Base-by-base conservation (phyloP, 495 filamentous ascomycete genomes). In the Trichocladium uniseriatum region DNA sequence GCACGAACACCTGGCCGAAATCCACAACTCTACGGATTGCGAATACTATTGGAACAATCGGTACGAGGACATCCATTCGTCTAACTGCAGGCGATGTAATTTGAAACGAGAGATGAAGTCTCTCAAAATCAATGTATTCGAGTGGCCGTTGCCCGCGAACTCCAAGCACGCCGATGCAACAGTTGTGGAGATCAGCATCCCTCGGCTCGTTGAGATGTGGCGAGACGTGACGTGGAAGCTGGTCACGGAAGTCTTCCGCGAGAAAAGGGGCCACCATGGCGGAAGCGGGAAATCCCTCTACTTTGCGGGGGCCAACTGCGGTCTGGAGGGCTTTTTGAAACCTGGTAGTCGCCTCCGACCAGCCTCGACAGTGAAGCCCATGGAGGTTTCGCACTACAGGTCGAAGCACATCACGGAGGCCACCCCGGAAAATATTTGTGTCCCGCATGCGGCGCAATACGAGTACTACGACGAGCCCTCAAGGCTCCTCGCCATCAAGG, bases 101-200 rank as follows among this genome's bases (percentile, higher is more conserved):
- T 3, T 44, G 0, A 9, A 64, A 15, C 69, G 70, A 0, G 28
- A n/a, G 0, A 34, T 51, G 15, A 0, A 14, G 0, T 2, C 11
- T 0, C 55, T 87, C 19, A 47, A 13, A 0, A 83, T 87, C 37
- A 5, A 55, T 0, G 43, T 79, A 41, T 68, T 81, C 47, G 81
- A 85, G 52, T 84, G 79, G 80, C 82, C 82, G 2, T 60, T 86
- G 9, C 77, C 82, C 0, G 14, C 13, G 0, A 41, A 67, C 15
- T 6, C 28, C 0, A 29, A 45, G 0, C 22, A 70, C 18, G 64
- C 69, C 0, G 73, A 77, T 45, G 64, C 75, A 0, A 67, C 68
- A 0, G 70, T 84, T 0, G 83, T 86, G 37, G 82, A 86, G 60
- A 64, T 84, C 0, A 32, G 52, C 9, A 57, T 73, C 0, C 79